Evolutionary conservation across 208 protist species (phyloP), one percentile per base, ranked within the genome.

Genomic region (Ichthyophonus hoferi): DNA sequence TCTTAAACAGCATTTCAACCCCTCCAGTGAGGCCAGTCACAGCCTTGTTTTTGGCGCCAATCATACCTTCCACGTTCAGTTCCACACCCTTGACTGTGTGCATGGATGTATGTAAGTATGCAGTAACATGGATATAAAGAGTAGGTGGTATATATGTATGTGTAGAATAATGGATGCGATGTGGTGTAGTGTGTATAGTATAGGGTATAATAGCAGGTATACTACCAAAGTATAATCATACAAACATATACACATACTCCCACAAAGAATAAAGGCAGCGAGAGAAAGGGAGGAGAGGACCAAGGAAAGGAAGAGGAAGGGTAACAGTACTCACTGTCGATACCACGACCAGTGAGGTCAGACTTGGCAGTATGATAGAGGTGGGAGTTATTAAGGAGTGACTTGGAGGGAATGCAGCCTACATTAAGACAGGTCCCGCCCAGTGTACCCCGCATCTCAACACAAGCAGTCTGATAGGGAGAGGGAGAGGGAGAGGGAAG

Each of bases 391-490:
- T 99, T 96, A 0, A 99, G 95, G 1, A 99, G 96, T 42, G 98
- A 95, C 95, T 99, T 99, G 83, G 98, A 99, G 17, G 99, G 99
- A 90, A 99, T 99, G 95, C 98, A 99, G 41, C 97, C 98, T 41
- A 99, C 98, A 93, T 99, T 99, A n/a, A 99, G 95, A 95, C 98
- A 99, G 31, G 98, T 99, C 88, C 98, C 98, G 33, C 89, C 90
- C 34, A 99, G 96, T 43, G 95, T 87, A 40, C 98, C 98, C 88
- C 98, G 95, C 94, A 98, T 99, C 92, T 99, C 99, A 40, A 99
- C 93, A 92, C 98, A 99, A 12, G 97, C 96, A 0, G 97, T 97
- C 83, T 94, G 50, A n/a, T n/a, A n/a, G n/a, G n/a, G n/a, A n/a
- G n/a, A n/a, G n/a, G n/a, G n/a, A n/a, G n/a, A n/a, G n/a, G n/a